Conservation (phyloP, 1,284 basidiomycete species). For the Apiotrichum montevideense region DNA sequence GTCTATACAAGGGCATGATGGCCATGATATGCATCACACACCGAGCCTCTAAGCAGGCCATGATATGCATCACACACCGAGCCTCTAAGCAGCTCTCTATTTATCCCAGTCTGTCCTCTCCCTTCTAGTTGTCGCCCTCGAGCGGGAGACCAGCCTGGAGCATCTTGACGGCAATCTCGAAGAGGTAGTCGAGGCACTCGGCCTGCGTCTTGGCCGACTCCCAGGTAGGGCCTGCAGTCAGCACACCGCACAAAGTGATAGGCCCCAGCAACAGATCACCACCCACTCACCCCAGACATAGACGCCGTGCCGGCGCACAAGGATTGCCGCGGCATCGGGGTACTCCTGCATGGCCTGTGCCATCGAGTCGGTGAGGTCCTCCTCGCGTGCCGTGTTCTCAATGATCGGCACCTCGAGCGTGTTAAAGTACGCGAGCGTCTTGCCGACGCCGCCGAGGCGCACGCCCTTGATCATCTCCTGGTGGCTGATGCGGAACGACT, state of each 20-base stretch:
- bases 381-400: conserved; percentile 78
- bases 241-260: background rate
- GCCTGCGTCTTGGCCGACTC: conserved; percentile 83
- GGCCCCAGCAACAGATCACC: background rate
- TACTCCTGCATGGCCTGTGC: conserved; percentile 65
- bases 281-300: conserved; percentile 70
- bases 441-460: conserved; percentile 63
- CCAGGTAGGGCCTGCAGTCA: conserved; percentile 60
- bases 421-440: conserved; percentile 69
- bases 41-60: too few species aligned
- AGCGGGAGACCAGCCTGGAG: conserved; percentile 36
- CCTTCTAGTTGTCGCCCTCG: conserved; percentile 24
- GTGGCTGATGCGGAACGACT: conserved; percentile 66
- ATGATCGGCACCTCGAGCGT: conserved; percentile 81
- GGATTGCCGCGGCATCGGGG: conserved; percentile 69
- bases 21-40: too few species aligned
- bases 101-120: too few species aligned
- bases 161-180: conserved; percentile 60
- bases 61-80: too few species aligned
- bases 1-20: too few species aligned
- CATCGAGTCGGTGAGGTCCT: conserved; percentile 79
- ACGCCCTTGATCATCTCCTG: conserved; percentile 87
- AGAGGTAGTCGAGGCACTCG: conserved; percentile 80
- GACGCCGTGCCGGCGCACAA: conserved; percentile 73
- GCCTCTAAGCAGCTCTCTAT: too few species aligned